A percentile compares a stretch with the other conserved stretches of the same genome.
These are phyloP conservation scores for Tubosaeta sp. DNA, from an alignment of 768 basidiomycete genomes.

Conservation along the genomic window DNA sequence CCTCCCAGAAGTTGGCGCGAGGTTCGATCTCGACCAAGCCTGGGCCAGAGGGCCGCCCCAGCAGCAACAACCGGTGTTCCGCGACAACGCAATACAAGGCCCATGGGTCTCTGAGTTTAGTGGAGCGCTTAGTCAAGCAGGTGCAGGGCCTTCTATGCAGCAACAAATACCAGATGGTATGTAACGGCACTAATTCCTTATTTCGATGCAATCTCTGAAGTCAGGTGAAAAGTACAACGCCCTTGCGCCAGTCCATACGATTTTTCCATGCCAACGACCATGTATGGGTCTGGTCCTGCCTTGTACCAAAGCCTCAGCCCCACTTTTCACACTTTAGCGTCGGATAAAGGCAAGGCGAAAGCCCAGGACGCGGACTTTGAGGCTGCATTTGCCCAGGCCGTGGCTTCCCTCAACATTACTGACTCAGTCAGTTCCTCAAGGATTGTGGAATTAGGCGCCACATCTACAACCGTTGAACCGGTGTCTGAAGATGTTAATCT, in stretches of 20 bases:
- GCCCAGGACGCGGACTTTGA: constrained; percentile 76
- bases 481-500: constrained; percentile 30
- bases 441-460: constrained; percentile 53
- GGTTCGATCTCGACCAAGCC: constrained; percentile 42
- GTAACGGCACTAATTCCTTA: background rate
- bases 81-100: constrained; percentile 30
- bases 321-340: constrained; percentile 18
- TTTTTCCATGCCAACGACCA: constrained; percentile 28
- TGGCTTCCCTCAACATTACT: constrained; percentile 45
- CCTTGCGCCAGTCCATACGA: constrained; percentile 39
- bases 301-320: constrained; percentile 33
- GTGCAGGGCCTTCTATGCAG: constrained; percentile 30
- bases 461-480: constrained; percentile 37
- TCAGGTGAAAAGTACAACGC: constrained; percentile 29
- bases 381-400: constrained; percentile 72
- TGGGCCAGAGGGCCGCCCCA: constrained; percentile 53
- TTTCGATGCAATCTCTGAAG: constrained; percentile 5
- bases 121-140: constrained; percentile 21
- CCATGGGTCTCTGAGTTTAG: constrained; percentile 61
- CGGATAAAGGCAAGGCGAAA: constrained; percentile 73
- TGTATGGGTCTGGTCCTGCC: constrained; percentile 30
- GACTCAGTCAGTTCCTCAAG: constrained; percentile 40
- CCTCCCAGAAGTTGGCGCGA: constrained; percentile 20
- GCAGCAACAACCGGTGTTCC: constrained; percentile 36
- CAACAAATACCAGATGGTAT: constrained; percentile 29